Base-by-base conservation (phyloP, 2,329 filamentous ascomycete species). In the Pseudogymnoascus sp. region DNA sequence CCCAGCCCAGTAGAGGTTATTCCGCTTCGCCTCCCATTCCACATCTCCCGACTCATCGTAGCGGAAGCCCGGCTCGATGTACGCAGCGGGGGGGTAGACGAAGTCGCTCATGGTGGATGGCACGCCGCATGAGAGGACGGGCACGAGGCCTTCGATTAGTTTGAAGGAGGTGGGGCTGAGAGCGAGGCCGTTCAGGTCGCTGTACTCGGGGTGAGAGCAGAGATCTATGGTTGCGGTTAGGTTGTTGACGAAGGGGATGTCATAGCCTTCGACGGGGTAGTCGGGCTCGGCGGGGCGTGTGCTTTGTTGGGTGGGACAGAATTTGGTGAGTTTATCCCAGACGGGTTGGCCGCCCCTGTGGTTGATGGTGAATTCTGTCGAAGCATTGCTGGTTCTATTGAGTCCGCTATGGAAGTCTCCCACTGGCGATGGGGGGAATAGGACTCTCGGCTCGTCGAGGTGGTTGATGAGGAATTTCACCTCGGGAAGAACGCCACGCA, bases 1-100 rank as follows among this genome's bases (percentile, higher is more conserved):
- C 0, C 83, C 83, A 0, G 79, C 77, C 84, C 83, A 86, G 69
- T 85, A 86, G 0, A 85, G 67, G 2, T 77, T 78, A 37, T 80
- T 78, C 1, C 66, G 66, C 66, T 86, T 87, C 5, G 73, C 55
- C 0, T 78, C 70, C 82, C 82, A 86, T 0, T 72, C 68, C 0
- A 77, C 40, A 63, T 84, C 83, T 2, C 73, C 55, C 0, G 63
- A 31, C 0, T 71, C 67, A 2, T 77, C 69, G 66, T 84, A 84
- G 4, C 80, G 77, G 43, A 76, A 72, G 1, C 71, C 14, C 63
- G 77, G 73, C 62, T 69, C 63, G n/a, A 76, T 67, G 64, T 84
- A 84, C 1, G 78, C 77, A 0, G 81, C 76, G 49, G 79, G 80
- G 0, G 83, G 83, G 23, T 79, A 78, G 3, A 84, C 63, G 0